Evolutionary conservation across 202 grass and related monocot genomes (phyloP).

Genomic region (Thinopyrum obtusiflorum): DNA sequence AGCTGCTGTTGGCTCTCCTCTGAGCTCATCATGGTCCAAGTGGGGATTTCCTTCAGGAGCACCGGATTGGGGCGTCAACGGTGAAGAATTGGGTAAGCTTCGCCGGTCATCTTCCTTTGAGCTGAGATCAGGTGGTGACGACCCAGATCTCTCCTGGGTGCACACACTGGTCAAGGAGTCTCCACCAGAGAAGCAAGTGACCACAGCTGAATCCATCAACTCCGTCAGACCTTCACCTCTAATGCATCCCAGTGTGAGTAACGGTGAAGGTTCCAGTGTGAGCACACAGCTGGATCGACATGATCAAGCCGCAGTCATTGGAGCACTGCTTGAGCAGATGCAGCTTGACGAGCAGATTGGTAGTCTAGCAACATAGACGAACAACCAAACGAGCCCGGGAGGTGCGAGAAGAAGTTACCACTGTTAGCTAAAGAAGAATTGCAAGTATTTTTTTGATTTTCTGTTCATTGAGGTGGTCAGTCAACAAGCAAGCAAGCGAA

Average conservation of each 20-base stretch:
- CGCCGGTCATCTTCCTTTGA: slow-evolving; percentile 64
- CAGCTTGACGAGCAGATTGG: slow-evolving; percentile 56
- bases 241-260: slow-evolving; percentile 24
- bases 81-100: slow-evolving; percentile 62
- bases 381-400: background rate
- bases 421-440: slow-evolving; percentile 45
- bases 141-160: slow-evolving; percentile 78
- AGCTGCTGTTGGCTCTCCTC: slow-evolving; percentile 38
- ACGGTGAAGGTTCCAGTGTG: slow-evolving; percentile 14
- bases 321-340: slow-evolving; percentile 70
- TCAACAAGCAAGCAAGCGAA: slow-evolving; percentile 5
- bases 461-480: slow-evolving; percentile 41
- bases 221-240: slow-evolving; percentile 31
- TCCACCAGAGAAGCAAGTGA: slow-evolving; percentile 59
- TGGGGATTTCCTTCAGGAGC: slow-evolving; percentile 63
- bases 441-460: slow-evolving; percentile 38
- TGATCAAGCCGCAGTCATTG: slow-evolving; percentile 58
- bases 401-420: slow-evolving; percentile 17
- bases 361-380: slow-evolving; percentile 45
- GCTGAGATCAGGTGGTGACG: slow-evolving; percentile 46
- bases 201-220: slow-evolving; percentile 30
- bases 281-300: slow-evolving; percentile 31
- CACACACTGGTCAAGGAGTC: slow-evolving; percentile 70
- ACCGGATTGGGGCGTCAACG: slow-evolving; percentile 51
- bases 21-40: slow-evolving; percentile 61